Percentiles rank a stretch among this genome's conserved stretches.
Evolutionary conservation across 352 stramenopile genomes (phyloP).

Genomic region (Pythium diclinum): DNA sequence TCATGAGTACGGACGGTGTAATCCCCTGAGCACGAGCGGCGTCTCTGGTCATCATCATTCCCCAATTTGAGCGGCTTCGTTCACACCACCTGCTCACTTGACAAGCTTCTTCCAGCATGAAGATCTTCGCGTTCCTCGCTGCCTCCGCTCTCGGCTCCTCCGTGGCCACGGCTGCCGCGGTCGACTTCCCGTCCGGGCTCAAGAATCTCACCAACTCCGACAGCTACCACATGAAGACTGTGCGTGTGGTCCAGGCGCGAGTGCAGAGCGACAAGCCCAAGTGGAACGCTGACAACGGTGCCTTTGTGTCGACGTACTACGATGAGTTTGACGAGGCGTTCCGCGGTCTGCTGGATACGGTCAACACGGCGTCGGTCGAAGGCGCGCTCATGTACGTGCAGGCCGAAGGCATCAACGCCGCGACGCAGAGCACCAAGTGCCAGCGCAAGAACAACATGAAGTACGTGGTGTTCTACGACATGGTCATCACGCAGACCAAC

Average conservation of each 20-base stretch:
- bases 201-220: conserved; percentile 33
- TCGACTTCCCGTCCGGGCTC: conserved; percentile 25
- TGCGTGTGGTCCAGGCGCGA: conserved; percentile 58
- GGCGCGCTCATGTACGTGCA: conserved; percentile 87
- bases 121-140: conserved; percentile 10
- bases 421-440: conserved; percentile 55
- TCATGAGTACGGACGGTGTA: not conserved
- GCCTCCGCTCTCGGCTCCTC: conserved; percentile 8
- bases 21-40: not conserved
- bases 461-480: conserved; percentile 84
- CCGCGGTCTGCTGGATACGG: conserved; percentile 66
- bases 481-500: conserved; percentile 73
- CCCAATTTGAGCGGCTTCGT: not conserved
- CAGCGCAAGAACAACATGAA: conserved; percentile 78
- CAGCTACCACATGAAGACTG: conserved; percentile 51
- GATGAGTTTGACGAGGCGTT: conserved; percentile 45
- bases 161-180: conserved; percentile 7
- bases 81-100: not conserved
- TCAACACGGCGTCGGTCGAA: conserved; percentile 79
- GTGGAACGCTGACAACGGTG: conserved; percentile 41
- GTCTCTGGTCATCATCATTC: not conserved
- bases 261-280: conserved; percentile 53
- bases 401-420: conserved; percentile 82
- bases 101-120: conserved; percentile 8
- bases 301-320: conserved; percentile 51